Evolutionary conservation across 306 rosid genomes (phyloP).

Genomic region (Vigna reflexopilosa): DNA sequence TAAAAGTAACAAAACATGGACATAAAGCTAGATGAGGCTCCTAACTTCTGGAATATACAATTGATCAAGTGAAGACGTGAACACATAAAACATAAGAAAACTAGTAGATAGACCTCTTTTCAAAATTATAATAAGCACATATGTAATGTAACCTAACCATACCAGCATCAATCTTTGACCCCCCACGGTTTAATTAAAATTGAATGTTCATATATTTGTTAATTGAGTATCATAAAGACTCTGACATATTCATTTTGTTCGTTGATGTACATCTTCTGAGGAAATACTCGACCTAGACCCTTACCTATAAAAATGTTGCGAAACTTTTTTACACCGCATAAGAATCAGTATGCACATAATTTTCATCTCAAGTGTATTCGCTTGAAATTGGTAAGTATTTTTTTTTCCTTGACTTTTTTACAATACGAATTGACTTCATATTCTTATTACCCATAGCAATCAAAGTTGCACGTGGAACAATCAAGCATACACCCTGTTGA

Average conservation of each 20-base stretch:
- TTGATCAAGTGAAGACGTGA: constrained; percentile 9
- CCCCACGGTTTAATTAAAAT: neutral
- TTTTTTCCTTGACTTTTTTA: neutral
- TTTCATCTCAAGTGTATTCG: neutral
- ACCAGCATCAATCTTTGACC: constrained; percentile 2
- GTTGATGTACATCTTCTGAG: constrained; percentile 16
- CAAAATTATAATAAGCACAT: constrained; percentile 30
- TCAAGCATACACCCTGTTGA: constrained; percentile 40
- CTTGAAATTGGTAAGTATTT: neutral
- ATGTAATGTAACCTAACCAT: constrained; percentile 3
- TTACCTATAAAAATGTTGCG: neutral
- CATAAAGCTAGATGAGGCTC: neutral
- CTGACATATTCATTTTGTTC: constrained; percentile 17
- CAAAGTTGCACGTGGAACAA: constrained; percentile 2
- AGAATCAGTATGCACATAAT: neutral
- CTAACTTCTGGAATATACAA: constrained; percentile 30
- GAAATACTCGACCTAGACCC: constrained; percentile 7
- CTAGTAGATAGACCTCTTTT: constrained; percentile 1
- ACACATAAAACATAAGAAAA: neutral
- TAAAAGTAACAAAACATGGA: constrained; percentile 18
- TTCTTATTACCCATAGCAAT: neutral
- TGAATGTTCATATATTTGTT: neutral
- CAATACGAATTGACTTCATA: neutral
- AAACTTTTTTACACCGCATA: neutral
- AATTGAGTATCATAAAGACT: neutral